These are phyloP conservation scores for Xylaria sp. DNA, from an alignment of 2,329 filamentous ascomycete species.

Conservation along the genomic window DNA sequence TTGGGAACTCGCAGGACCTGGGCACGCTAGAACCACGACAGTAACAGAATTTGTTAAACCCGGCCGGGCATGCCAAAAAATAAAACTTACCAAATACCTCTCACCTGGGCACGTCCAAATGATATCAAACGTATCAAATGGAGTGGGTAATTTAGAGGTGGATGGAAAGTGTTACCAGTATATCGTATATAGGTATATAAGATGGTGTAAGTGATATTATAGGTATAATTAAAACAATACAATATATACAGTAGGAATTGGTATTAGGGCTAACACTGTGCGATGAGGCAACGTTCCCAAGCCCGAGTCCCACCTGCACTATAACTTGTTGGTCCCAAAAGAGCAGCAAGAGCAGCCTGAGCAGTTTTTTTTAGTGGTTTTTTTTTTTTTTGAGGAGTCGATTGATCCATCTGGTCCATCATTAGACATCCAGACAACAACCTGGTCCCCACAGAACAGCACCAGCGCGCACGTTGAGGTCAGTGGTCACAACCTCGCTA, in stretches of 20 bases:
- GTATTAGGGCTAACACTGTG: background rate
- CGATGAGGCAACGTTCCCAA: background rate
- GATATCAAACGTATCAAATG: too few species aligned
- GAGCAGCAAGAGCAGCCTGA: background rate
- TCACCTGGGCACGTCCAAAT: too few species aligned
- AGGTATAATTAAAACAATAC: background rate
- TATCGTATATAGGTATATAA: background rate
- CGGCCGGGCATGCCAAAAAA: background rate
- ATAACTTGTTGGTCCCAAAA: conserved; percentile 3
- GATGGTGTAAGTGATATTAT: background rate
- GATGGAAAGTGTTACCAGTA: background rate
- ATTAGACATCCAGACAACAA: conserved; percentile 6
- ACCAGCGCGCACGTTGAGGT: conserved; percentile 14
- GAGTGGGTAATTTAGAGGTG: too few species aligned
- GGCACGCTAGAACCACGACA: background rate
- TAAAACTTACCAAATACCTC: background rate
- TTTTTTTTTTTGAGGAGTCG: background rate
- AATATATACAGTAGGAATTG: background rate
- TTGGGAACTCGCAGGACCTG: background rate
- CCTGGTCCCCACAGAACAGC: conserved; percentile 28
- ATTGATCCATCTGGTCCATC: conserved; percentile 14
- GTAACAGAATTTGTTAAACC: background rate
- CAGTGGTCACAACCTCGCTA: conserved; percentile 24
- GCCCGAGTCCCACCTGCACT: background rate
- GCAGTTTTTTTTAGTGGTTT: background rate